These are phyloP conservation scores for Mycosarcoma maydis DNA, from an alignment of 1,284 basidiomycete species.

Conservation along the genomic window DNA sequence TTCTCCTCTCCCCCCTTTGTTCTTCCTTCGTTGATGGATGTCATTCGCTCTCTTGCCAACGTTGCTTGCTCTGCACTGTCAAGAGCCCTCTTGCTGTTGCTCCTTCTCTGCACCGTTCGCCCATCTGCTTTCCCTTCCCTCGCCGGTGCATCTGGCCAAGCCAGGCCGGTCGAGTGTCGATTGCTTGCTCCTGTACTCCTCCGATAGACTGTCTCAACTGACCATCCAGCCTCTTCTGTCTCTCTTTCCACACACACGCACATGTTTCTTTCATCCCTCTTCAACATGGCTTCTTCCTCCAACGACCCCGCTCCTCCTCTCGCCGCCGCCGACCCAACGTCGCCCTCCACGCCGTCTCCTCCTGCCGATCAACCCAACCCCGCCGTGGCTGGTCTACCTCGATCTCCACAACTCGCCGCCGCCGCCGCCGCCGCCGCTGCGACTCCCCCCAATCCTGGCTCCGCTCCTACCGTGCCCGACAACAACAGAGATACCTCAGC, in stretches of 20 bases:
- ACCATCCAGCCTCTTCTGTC: too few species aligned
- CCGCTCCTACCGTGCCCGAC: background rate
- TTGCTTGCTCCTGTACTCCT: background rate
- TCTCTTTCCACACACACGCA: background rate
- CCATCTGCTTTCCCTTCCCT: too few species aligned
- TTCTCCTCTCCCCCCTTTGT: background rate
- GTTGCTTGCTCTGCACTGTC: too few species aligned
- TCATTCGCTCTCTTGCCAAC: too few species aligned
- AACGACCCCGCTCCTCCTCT: background rate
- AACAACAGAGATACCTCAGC: background rate
- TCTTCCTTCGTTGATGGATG: too few species aligned
- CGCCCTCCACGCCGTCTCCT: conserved; percentile 1
- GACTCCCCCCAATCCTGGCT: background rate
- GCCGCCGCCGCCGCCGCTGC: background rate
- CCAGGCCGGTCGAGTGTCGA: too few species aligned
- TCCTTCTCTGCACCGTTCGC: too few species aligned
- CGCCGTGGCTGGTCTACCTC: conserved; percentile 13
- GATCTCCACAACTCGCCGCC: conserved; percentile 19
- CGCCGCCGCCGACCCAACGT: background rate
- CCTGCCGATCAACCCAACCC: background rate
- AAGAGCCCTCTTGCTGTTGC: too few species aligned
- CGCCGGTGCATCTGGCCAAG: too few species aligned
- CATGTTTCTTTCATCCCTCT: background rate
- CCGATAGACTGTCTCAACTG: too few species aligned
- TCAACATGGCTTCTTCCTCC: background rate